These are phyloP conservation scores for Mortierella sp. DNA, from an alignment of 371 early-diverging fungal genomes.

Conservation along the genomic window DNA sequence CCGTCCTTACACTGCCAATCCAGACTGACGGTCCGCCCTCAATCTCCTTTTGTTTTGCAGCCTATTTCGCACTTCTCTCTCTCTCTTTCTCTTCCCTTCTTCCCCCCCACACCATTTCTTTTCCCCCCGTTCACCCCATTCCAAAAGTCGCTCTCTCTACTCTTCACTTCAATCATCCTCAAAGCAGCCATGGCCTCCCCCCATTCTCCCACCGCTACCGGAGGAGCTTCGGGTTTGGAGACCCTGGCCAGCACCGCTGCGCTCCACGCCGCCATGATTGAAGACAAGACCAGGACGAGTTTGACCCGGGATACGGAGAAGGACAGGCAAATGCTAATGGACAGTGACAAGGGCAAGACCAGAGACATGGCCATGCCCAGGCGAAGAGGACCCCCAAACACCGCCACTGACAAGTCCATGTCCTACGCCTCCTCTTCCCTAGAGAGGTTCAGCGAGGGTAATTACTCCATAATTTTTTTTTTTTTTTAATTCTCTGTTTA, in stretches of 20 bases:
- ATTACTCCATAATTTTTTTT: constrained; percentile 11
- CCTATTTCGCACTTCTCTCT: not conserved
- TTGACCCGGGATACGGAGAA: constrained; percentile 18
- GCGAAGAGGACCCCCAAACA: not conserved
- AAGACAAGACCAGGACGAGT: constrained; percentile 54
- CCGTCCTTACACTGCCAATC: not conserved
- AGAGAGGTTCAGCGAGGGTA: constrained; percentile 31
- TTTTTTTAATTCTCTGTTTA: constrained; percentile 8
- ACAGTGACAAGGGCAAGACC: constrained; percentile 26
- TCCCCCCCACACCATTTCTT: constrained; percentile 6
- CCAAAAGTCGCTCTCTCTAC: constrained; percentile 20
- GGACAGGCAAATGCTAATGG: constrained; percentile 16
- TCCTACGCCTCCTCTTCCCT: constrained; percentile 5
- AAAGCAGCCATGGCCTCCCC: constrained; percentile 27
- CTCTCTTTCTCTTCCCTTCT: not conserved
- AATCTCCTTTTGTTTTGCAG: not conserved
- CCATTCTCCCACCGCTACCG: constrained; percentile 38
- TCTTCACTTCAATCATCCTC: constrained; percentile 17
- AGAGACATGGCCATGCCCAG: not conserved
- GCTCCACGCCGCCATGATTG: constrained; percentile 50
- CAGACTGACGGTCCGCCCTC: too few species aligned
- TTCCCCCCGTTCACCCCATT: constrained; percentile 11
- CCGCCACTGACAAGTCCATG: not conserved
- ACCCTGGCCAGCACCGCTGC: constrained; percentile 41
- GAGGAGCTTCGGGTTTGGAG: constrained; percentile 40